A percentile compares a stretch with the other conserved stretches of the same genome.
Conservation (phyloP, 805 yeast genomes). For the Pichia phayaonensis region DNA sequence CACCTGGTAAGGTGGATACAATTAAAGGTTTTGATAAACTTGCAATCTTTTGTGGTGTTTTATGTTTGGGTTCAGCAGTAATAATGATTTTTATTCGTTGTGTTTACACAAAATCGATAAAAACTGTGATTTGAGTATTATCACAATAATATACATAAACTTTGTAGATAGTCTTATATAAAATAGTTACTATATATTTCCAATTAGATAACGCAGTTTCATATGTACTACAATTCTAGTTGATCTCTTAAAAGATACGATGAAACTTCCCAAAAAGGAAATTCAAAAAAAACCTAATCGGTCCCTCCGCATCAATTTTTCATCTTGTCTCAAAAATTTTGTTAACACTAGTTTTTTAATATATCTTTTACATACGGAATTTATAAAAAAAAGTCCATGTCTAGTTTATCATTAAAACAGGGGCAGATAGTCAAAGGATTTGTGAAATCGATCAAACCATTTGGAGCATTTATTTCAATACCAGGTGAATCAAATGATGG, state of each 20-base stretch:
- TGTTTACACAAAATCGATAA: neutral
- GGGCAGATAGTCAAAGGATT: conserved; percentile 52
- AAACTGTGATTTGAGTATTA: neutral
- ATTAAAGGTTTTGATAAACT: conserved; percentile 24
- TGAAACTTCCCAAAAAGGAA: neutral
- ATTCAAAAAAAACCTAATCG: neutral
- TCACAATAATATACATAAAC: too few relatives aligned
- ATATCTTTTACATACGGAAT: neutral
- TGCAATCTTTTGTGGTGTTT: conserved; percentile 27
- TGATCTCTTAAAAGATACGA: neutral
- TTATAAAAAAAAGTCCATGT: neutral
- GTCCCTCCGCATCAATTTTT: neutral
- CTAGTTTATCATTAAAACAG: neutral
- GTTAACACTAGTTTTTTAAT: neutral
- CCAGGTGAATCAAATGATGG: conserved; percentile 40
- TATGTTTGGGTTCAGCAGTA: conserved; percentile 16
- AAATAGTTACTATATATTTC: too few relatives aligned
- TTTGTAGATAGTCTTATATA: too few relatives aligned
- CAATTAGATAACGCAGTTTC: too few relatives aligned
- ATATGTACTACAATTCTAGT: too few relatives aligned
- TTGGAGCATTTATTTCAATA: conserved; percentile 73
- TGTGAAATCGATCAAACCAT: conserved; percentile 52
- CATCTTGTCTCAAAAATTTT: neutral
- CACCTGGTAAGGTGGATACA: conserved; percentile 14
- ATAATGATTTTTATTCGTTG: conserved; percentile 9